Evolutionary conservation across 441 rosid genomes (phyloP).

Genomic region (Gossypium aridum): DNA sequence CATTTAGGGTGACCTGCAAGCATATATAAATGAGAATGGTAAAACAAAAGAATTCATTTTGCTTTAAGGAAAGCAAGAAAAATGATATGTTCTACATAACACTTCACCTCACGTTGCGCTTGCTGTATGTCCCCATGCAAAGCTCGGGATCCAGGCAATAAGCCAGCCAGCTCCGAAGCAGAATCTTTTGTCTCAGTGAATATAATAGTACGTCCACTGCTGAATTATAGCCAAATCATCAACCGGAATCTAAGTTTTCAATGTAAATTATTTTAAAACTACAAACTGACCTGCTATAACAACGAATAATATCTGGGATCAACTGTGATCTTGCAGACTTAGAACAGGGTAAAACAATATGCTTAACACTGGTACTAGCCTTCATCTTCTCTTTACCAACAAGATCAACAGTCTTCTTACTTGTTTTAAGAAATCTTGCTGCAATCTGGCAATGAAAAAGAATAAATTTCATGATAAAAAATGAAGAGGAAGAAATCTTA

Average conservation of each 20-base stretch:
- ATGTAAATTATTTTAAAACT: background rate
- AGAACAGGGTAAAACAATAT: constrained; percentile 76
- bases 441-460: constrained; percentile 44
- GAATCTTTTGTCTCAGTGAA: constrained; percentile 83
- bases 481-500: background rate
- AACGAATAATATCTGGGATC: constrained; percentile 86
- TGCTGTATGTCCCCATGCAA: constrained; percentile 94
- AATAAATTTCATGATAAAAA: constrained; percentile 14
- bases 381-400: constrained; percentile 97
- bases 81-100: background rate
- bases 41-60: background rate
- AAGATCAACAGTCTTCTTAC: constrained; percentile 84
- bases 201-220: constrained; percentile 89
- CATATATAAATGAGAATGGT: background rate
- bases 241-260: background rate
- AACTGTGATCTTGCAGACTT: constrained; percentile 59
- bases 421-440: constrained; percentile 59
- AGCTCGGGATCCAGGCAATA: constrained; percentile 77
- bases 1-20: constrained; percentile 73
- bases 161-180: constrained; percentile 82
- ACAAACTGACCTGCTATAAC: constrained; percentile 69
- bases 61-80: background rate
- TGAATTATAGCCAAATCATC: constrained; percentile 23
- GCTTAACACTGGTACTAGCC: constrained; percentile 87
- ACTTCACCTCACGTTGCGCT: constrained; percentile 77